phyloP scores from a whole-genome alignment of 352 stramenopile species.

The Globisporangium iwayamae region DNA sequence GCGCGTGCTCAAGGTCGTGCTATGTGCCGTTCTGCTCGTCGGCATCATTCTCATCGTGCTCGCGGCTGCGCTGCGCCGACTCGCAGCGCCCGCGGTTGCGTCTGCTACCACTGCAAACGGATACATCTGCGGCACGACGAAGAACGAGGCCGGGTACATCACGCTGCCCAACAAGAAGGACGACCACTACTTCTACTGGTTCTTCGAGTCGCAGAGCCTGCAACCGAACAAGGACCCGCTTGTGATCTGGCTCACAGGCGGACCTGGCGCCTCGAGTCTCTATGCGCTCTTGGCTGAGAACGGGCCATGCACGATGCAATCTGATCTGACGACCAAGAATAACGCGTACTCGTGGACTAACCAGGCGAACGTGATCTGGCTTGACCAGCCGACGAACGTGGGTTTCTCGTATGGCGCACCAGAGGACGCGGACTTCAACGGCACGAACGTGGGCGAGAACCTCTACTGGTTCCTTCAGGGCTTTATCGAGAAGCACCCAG shows the following conservation, averaged over 20 bases:
- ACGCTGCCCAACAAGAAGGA: conserved; percentile 32
- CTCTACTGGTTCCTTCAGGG: conserved; percentile 47
- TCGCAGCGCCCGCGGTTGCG: background rate
- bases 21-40: background rate
- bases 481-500: conserved; percentile 41
- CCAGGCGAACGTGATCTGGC: background rate
- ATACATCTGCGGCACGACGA: conserved; percentile 20
- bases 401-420: conserved; percentile 33
- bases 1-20: conserved; percentile 1
- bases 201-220: conserved; percentile 26
- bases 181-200: conserved; percentile 46
- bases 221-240: conserved; percentile 24
- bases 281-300: conserved; percentile 31
- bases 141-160: conserved; percentile 31
- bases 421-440: conserved; percentile 24
- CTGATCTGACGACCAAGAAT: conserved; percentile 15
- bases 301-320: conserved; percentile 28
- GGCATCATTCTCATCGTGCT: background rate
- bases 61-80: background rate
- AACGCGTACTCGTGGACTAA: conserved; percentile 31
- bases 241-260: conserved; percentile 39
- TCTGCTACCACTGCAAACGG: background rate
- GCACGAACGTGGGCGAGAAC: conserved; percentile 40
- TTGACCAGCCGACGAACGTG: conserved; percentile 9
- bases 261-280: conserved; percentile 32